Evolutionary conservation across 2,329 filamentous ascomycete genomes (phyloP), one percentile per base, ranked within the genome.

Genomic region (Thermoascus crustaceus): DNA sequence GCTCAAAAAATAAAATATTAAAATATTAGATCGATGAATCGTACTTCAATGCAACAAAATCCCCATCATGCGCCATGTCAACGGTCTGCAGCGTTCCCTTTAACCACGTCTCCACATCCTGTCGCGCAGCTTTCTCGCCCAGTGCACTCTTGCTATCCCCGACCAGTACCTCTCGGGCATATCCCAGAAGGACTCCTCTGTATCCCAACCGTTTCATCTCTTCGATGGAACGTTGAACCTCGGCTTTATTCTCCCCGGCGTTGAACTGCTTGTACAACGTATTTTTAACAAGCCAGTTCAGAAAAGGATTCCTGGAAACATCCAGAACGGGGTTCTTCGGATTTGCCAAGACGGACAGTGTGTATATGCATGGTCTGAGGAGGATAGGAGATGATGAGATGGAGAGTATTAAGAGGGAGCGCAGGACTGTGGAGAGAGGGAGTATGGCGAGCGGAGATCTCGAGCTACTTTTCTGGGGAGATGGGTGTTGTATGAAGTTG

Each of bases 341-440:
- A 33, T 66, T 58, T 1, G 65, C 62, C 34, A 70, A 72, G 16
- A 72, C 58, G 5, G 71, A 75, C 58, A 94, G 82, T 32, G 83
- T 64, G 39, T 71, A 72, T 35, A 93, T 73, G 25, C 82, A 89
- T 2, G 84, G 80, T 8, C 71, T 68, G 5, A 94, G 73, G 1
- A 94, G 73, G 4, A 80, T 36, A 4, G 53, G 24, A 1, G 58
- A 60, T 4, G 58, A 62, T 1, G 58, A 62, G 19, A 60, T 47
- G 9, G 58, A 60, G 5, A 62, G 47, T 3, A 62, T 54, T 27
- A 61, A 39, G 29, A 61, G 37, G 10, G 58, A 62, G 20, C 58
- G 55, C 21, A 62, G 27, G n/a, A 62, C 53, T 5, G 55, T 53
- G 2, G 58, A 58, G 4, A 63, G 45, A 7, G 58, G 58, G 6